Conservation (phyloP, 495 filamentous ascomycete genomes). For the Penicillium psychrofluorescens region DNA sequence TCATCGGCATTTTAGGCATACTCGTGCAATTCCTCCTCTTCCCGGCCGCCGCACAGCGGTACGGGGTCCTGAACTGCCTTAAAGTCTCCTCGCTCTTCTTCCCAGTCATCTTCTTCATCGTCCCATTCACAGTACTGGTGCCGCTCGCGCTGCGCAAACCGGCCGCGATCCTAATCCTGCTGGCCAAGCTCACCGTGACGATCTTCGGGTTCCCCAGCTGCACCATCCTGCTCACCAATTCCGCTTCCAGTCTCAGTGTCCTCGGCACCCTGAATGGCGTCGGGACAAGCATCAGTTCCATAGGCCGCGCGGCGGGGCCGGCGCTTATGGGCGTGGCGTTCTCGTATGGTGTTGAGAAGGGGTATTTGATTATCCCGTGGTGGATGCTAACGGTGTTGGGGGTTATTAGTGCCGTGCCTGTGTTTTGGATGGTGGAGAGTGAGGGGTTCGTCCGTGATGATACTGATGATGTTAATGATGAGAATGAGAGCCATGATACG, state of each 20-base stretch:
- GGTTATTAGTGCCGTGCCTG: slow-evolving; percentile 54
- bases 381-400: slow-evolving; percentile 61
- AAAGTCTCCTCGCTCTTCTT: slow-evolving; percentile 53
- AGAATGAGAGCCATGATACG: slow-evolving; percentile 7
- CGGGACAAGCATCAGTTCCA: slow-evolving; percentile 66
- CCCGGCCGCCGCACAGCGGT: slow-evolving; percentile 57
- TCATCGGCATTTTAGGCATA: slow-evolving; percentile 66
- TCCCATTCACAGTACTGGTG: slow-evolving; percentile 64
- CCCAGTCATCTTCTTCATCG: slow-evolving; percentile 64
- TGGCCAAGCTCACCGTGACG: slow-evolving; percentile 59
- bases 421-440: slow-evolving; percentile 66
- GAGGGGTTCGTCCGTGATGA: slow-evolving; percentile 55
- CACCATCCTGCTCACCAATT: slow-evolving; percentile 88
- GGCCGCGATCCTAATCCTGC: slow-evolving; percentile 36
- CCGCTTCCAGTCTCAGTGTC: slow-evolving; percentile 61
- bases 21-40: slow-evolving; percentile 75
- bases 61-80: slow-evolving; percentile 64
- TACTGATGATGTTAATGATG: slow-evolving; percentile 21
- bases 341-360: slow-evolving; percentile 60
- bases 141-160: slow-evolving; percentile 32
- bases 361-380: slow-evolving; percentile 72
- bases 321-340: slow-evolving; percentile 58
- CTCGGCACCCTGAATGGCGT: slow-evolving; percentile 88
- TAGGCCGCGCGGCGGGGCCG: slow-evolving; percentile 74
- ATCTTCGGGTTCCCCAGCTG: slow-evolving; percentile 83